These are phyloP conservation scores for Stachybotrys elegans DNA, from an alignment of 2,329 filamentous ascomycete genomes.

Conservation along the genomic window DNA sequence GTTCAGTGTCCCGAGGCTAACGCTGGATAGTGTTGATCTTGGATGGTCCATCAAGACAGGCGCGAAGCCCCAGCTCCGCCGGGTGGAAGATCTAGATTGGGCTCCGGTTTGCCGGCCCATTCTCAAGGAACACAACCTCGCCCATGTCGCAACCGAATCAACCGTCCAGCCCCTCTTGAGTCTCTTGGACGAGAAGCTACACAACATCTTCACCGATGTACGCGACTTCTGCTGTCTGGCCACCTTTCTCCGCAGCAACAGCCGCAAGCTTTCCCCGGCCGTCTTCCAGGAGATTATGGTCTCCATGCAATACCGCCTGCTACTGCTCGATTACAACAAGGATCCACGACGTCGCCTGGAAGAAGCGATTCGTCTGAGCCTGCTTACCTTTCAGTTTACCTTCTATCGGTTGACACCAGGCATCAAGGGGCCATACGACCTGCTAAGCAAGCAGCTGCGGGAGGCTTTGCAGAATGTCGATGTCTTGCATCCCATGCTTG, in stretches of 20 bases:
- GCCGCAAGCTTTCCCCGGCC: constrained; percentile 18
- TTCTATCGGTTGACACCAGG: constrained; percentile 17
- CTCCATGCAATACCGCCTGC: constrained; percentile 23
- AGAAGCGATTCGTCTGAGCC: constrained; percentile 19
- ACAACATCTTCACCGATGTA: constrained; percentile 21
- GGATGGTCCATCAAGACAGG: constrained; percentile 20
- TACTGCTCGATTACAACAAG: constrained; percentile 15
- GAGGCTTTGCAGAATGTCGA: constrained; percentile 10
- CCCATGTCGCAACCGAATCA: neutral
- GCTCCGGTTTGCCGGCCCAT: constrained; percentile 8
- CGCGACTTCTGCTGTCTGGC: constrained; percentile 21
- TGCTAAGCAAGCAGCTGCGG: constrained; percentile 9
- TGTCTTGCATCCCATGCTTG: neutral
- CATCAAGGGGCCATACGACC: constrained; percentile 11
- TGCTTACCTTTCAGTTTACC: constrained; percentile 23
- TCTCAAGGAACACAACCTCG: neutral
- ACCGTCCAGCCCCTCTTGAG: constrained; percentile 8
- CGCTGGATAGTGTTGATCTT: constrained; percentile 17
- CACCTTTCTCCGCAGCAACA: constrained; percentile 12
- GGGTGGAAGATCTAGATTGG: constrained; percentile 13
- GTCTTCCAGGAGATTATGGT: constrained; percentile 23
- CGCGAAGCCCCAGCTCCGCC: constrained; percentile 16
- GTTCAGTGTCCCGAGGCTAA: too few species aligned
- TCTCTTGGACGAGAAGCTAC: constrained; percentile 16
- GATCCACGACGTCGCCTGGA: constrained; percentile 6